phyloP scores from a whole-genome alignment of 75 land plant species.

The Selaginella tamariscina region DNA sequence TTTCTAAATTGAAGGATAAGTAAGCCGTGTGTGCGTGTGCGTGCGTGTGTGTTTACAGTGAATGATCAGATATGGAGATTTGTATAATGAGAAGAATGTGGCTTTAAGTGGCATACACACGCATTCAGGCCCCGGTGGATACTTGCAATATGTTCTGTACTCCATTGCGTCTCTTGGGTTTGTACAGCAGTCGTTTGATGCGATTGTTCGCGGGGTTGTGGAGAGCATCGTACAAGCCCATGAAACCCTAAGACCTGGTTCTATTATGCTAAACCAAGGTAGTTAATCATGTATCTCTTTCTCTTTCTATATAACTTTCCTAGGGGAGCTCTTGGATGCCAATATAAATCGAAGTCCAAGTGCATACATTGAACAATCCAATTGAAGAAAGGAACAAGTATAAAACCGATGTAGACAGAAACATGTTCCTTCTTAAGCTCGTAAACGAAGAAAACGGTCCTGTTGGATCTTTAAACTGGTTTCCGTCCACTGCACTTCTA shows the following conservation, averaged over 20 bases:
- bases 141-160: constrained; percentile 89
- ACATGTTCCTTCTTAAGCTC: constrained; percentile 91
- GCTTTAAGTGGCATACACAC: constrained; percentile 97
- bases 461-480: constrained; percentile 92
- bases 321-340: constrained; percentile 84
- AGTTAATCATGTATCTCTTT: background rate
- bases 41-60: background rate
- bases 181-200: constrained; percentile 93
- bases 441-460: constrained; percentile 88
- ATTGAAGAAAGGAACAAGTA: constrained; percentile 57
- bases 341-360: constrained; percentile 95
- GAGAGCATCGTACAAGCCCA: constrained; percentile 84
- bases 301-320: background rate
- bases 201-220: constrained; percentile 87
- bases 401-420: constrained; percentile 73
- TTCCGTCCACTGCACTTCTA: constrained; percentile 99
- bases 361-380: constrained; percentile 95
- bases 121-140: constrained; percentile 96
- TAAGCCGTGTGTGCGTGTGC: constrained; percentile 11
- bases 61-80: constrained; percentile 62
- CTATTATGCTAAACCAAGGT: constrained; percentile 84
- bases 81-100: constrained; percentile 88
- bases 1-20: constrained; percentile 75
- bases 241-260: constrained; percentile 78
- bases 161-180: constrained; percentile 92